Percentiles rank a stretch among this genome's conserved stretches.
phyloP scores from a whole-genome alignment of 805 yeast genomes.

The Candida quercuum region DNA sequence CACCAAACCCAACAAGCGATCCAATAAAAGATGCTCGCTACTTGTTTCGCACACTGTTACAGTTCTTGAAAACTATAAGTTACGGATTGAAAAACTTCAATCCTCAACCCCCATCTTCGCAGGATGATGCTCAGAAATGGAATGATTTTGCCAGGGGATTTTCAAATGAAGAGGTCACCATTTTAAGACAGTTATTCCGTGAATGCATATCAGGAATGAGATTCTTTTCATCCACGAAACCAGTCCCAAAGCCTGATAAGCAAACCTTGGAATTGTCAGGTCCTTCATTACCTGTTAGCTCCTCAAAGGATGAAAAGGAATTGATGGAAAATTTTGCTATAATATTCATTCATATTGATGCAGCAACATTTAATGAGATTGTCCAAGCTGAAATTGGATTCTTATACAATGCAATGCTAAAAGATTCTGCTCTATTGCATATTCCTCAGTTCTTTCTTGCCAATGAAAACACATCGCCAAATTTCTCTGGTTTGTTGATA shows the following conservation, averaged over 20 bases:
- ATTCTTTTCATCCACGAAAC: conserved; percentile 52
- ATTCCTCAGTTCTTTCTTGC: conserved; percentile 93
- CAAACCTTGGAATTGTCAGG: conserved; percentile 46
- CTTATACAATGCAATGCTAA: conserved; percentile 71
- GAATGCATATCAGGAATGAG: conserved; percentile 80
- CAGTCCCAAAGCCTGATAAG: conserved; percentile 17
- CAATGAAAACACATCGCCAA: conserved; percentile 89
- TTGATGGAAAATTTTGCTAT: conserved; percentile 94
- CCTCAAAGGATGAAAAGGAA: conserved; percentile 91
- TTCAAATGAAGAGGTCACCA: conserved; percentile 74
- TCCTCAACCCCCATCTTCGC: conserved; percentile 62
- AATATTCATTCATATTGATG: conserved; percentile 88
- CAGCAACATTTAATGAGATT: conserved; percentile 92
- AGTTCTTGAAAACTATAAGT: conserved; percentile 83
- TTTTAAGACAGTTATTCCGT: conserved; percentile 70
- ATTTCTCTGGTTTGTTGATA: conserved; percentile 79
- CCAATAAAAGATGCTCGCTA: conserved; percentile 85
- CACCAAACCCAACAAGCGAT: conserved; percentile 44
- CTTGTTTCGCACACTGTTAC: conserved; percentile 81
- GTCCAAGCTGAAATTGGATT: conserved; percentile 74
- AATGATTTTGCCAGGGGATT: conserved; percentile 81
- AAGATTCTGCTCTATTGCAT: conserved; percentile 81
- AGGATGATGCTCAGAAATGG: conserved; percentile 60
- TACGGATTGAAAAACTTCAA: conserved; percentile 86
- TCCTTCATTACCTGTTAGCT: conserved; percentile 78